Evolutionary conservation across 441 rosid genomes (phyloP), one percentile per base, ranked within the genome.

Genomic region (Croton laevigatus): DNA sequence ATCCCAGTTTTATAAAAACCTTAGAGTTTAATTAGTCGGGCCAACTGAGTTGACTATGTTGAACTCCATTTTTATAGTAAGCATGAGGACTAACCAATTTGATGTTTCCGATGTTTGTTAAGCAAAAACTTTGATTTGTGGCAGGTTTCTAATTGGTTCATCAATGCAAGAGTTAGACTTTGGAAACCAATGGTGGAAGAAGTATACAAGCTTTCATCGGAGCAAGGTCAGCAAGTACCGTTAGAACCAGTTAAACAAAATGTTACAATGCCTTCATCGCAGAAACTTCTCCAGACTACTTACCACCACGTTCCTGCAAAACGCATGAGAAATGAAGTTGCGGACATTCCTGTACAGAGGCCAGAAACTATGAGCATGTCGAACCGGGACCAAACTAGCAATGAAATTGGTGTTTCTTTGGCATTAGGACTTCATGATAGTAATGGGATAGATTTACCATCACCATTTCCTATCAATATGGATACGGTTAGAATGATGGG

Each of bases 181-280:
- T 85, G 89, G 89, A 85, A 80, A 73, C 89, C 89, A 23, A 83
- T 83, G 89, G 84, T 83, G 66, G 89, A 85, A 77, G 89, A 85
- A 71, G 79, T 81, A 14, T 81, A 85, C 75, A 71, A 61, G 76
- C 87, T 85, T 48, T 84, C 84, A 75, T 76, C 73, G 36, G 69
- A 57, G 73, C 76, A 75, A 68, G 40, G 71, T 59, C 80, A 71
- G 53, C 80, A 71, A 58, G 61, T 16, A 8, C 61, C 70, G 59
- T 0, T 68, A 3, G 66, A 40, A 65, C 37, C 72, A 57, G 46
- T 20, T 6, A 76, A 45, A 38, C 52, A 32, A 32, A 42, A 65
- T 3, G n/a, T 32, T 38, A 36, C 32, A 34, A 5, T 34, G 63
- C 53, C 45, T 12, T 62, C 63, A 57, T 12, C 48, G 12, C 22